These are phyloP conservation scores for Blastocystis sp. DNA, from an alignment of 352 stramenopile species.

Conservation along the genomic window DNA sequence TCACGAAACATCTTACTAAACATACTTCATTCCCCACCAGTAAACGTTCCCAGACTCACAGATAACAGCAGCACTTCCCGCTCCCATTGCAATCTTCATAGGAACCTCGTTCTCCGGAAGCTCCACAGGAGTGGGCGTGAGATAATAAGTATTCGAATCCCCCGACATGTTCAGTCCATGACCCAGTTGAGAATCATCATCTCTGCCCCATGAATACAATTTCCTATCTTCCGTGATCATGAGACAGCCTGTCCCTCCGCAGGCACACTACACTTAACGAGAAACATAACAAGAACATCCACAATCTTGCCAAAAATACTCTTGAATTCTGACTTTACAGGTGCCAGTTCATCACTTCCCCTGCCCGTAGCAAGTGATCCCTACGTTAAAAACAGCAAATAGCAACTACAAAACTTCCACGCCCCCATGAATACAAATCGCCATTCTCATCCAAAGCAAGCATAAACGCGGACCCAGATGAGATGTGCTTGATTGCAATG, in stretches of 20 bases:
- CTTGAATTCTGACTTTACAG: background rate
- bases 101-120: background rate
- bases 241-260: background rate
- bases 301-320: background rate
- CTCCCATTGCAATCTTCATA: background rate
- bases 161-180: background rate
- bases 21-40: conserved; percentile 48
- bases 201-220: background rate
- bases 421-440: conserved; percentile 32
- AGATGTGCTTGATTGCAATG: conserved; percentile 8
- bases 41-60: conserved; percentile 42
- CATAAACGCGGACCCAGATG: background rate
- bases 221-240: background rate
- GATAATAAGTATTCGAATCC: background rate
- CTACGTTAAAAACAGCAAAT: background rate
- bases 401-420: background rate
- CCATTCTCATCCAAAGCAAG: background rate
- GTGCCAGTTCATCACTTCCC: background rate
- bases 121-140: background rate
- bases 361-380: background rate
- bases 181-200: background rate
- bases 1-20: background rate
- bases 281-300: background rate
- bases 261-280: background rate
- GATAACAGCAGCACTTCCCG: background rate